Base-by-base conservation (phyloP, 306 rosid species). In the Vigna reflexopilosa region DNA sequence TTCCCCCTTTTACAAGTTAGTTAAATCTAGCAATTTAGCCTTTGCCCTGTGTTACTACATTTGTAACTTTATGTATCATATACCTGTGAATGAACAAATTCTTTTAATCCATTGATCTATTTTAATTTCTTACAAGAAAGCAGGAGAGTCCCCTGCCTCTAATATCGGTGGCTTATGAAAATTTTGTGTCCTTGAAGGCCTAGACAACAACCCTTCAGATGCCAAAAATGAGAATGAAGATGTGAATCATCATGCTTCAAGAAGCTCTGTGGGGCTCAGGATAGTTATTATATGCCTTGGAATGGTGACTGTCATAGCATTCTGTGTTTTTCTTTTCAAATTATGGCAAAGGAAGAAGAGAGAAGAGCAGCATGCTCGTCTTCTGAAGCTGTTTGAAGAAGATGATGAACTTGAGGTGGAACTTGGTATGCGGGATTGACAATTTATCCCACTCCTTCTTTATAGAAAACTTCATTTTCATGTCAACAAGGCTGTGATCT, bases 361-460 rank as follows among this genome's bases (percentile, higher is more conserved):
- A 81, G 93, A 85, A 68, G 93, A 86, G 69, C 96, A 91, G 47
- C 96, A 91, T 79, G 96, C 96, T 52, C 94, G 96, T 70, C 94
- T 91, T 51, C 88, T 93, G 77, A 93, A 89, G 93, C 88, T 93
- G 77, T 93, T 93, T 76, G 96, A 93, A 83, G 98, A 91, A 32
- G 98, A 93, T 30, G 98, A 93, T 80, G 98, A 93, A 71, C 98
- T 93, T 28, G 96, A 93, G 87, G 93, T 93, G 11, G 98, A 93
- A 75, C 93, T 93, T 17, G 98, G 98, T 36, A 87, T 93, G 85
- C 88, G 90, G 45, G 98, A 89, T 82, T 93, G 88, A 93, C 57
- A 67, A 59, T 69, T n/a, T 48, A 26, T 48, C 70, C 61, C 56
- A 26, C 48, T 82, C 40, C 50, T 83, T 70, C 70, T 76, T 38